Base-by-base conservation (phyloP, 2,329 filamentous ascomycete species). In the Trichocomaceae sp. region DNA sequence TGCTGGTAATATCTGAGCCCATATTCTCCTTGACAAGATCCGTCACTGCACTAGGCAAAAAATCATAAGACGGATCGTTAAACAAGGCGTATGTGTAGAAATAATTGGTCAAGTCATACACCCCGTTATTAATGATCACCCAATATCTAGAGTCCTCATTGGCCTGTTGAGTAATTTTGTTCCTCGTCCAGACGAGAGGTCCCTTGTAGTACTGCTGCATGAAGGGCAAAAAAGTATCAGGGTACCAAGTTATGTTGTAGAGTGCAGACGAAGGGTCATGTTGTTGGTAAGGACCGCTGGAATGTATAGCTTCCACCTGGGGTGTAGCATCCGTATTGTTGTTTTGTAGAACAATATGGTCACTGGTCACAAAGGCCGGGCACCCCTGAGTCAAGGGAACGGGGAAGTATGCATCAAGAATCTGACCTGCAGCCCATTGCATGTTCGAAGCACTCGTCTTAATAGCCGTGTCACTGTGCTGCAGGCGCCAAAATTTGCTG, bases 81-180 rank as follows among this genome's bases (percentile, higher is more conserved):
- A 79, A 75, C 19, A 77, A 60, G 8, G 86, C 75, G 42, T 84
- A 72, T 0, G 90, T 96, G 66, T 90, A 78, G 72, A 91, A 92
- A 73, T 99, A 99, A 69, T 97, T 83, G 0, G 89, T 95, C 52
- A 99, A 73, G 68, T 99, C 95, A 67, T 93, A 97, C 19, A 99
- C 79, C 50, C 80, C 81, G 52, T 84, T 78, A 29, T 89, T 78
- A 58, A 95, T 83, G 53, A 87, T 86, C 59, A 88, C 86, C 90
- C 93, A 97, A 66, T 82, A 80, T 62, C 87, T 85, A 52, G 83
- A 79, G 15, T 84, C 72, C 33, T 87, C 73, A 26, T 82, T 67
- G 19, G 90, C 93, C 59, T 95, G 78, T 0, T 71, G 74, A 56
- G 80, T 72, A 57, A 99, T 76, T 1, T 75, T 76, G 1, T 72